Evolutionary conservation across 805 yeast genomes (phyloP).

Genomic region (Yamadazyma insecticola): DNA sequence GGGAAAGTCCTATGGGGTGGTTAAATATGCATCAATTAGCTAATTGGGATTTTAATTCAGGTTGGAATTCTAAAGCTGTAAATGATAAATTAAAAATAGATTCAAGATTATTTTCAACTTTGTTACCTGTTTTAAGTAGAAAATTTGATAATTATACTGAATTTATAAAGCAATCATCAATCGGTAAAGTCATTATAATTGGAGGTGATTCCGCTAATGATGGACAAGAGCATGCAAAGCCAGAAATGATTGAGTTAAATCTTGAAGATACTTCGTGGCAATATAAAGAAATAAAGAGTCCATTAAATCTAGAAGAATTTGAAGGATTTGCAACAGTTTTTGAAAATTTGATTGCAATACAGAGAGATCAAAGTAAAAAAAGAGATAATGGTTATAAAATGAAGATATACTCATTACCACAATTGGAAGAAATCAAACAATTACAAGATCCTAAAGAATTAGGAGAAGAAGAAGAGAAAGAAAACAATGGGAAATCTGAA

Average conservation of each 20-base stretch:
- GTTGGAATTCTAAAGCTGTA: slow-evolving; percentile 56
- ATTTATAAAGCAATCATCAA: slow-evolving; percentile 23
- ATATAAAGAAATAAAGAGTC: slow-evolving; percentile 3
- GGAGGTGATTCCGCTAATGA: slow-evolving; percentile 50
- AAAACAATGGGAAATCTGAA: slow-evolving; percentile 2
- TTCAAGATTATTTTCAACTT: slow-evolving; percentile 49
- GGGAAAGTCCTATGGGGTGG: slow-evolving; percentile 61
- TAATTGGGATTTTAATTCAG: slow-evolving; percentile 59
- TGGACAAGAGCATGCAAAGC: slow-evolving; percentile 2
- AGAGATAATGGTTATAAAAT: slow-evolving; percentile 6
- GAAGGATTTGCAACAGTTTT: slow-evolving; percentile 10
- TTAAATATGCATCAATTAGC: slow-evolving; percentile 71
- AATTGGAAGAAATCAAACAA: slow-evolving; percentile 5
- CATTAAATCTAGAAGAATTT: slow-evolving; percentile 5
- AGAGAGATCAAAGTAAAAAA: background rate
- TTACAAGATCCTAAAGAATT: slow-evolving; percentile 6
- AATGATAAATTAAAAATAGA: slow-evolving; percentile 34
- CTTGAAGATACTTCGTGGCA: slow-evolving; percentile 11
- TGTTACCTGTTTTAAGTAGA: slow-evolving; percentile 50
- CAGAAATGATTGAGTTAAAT: slow-evolving; percentile 4
- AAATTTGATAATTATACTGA: slow-evolving; percentile 15
- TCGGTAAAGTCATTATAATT: slow-evolving; percentile 44
- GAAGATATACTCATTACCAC: slow-evolving; percentile 8
- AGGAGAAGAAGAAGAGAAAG: slow-evolving; percentile 2
- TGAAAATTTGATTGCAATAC: slow-evolving; percentile 9